These are phyloP conservation scores for Scutellaria galericulata DNA, from an alignment of 257 asterid species.

Conservation along the genomic window DNA sequence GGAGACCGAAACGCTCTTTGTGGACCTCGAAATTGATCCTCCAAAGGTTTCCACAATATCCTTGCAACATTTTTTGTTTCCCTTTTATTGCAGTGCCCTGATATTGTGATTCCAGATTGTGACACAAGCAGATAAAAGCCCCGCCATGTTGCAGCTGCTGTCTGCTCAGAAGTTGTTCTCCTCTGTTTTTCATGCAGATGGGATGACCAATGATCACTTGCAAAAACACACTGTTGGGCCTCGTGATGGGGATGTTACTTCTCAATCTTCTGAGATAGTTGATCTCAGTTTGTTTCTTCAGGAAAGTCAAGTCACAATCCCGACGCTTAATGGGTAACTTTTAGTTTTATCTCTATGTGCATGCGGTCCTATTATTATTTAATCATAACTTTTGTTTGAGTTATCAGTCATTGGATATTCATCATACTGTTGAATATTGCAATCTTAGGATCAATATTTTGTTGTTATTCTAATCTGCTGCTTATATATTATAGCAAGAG, in stretches of 20 bases:
- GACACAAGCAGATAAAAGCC: constrained; percentile 43
- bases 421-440: background rate
- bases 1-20: constrained; percentile 47
- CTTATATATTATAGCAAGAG: background rate
- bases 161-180: constrained; percentile 71
- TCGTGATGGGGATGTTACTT: constrained; percentile 31
- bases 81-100: background rate
- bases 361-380: background rate
- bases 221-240: constrained; percentile 33
- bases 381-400: no score
- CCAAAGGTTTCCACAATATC: constrained; percentile 54
- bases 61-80: background rate
- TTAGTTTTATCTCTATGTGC: constrained; percentile 19
- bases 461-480: background rate
- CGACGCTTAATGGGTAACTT: constrained; percentile 85
- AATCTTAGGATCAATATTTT: background rate
- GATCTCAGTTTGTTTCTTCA: constrained; percentile 74
- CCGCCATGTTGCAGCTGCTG: constrained; percentile 51
- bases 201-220: constrained; percentile 40
- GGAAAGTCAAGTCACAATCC: constrained; percentile 73
- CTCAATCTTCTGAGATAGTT: constrained; percentile 52
- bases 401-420: no score
- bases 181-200: constrained; percentile 46
- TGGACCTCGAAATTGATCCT: constrained; percentile 81
- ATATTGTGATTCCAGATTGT: constrained; percentile 51